A percentile compares a stretch with the other conserved stretches of the same genome.
Evolutionary conservation across 495 filamentous ascomycete species (phyloP).

Genomic region (Talaromyces borbonicus): DNA sequence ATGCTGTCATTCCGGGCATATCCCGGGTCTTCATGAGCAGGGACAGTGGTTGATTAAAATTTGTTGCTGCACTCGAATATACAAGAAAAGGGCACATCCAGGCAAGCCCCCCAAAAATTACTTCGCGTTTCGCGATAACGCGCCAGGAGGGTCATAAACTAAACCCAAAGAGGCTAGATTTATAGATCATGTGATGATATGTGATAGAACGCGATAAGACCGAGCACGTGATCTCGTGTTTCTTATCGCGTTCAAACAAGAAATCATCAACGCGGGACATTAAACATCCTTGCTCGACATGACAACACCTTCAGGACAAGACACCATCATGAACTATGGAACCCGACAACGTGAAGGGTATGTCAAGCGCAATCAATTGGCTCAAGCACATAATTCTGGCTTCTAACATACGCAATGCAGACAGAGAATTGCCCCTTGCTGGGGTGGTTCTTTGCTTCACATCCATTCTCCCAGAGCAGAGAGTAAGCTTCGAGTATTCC

Average conservation of each 20-base stretch:
- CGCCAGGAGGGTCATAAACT: not conserved
- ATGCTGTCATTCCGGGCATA: no score
- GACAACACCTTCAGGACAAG: not conserved
- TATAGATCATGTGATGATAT: not conserved
- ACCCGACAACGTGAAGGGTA: slow-evolving; percentile 26
- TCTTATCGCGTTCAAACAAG: not conserved
- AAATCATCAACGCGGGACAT: not conserved
- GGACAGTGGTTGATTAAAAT: no score
- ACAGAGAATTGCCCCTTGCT: slow-evolving; percentile 55
- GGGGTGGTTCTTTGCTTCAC: slow-evolving; percentile 90
- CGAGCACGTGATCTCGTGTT: slow-evolving; percentile 6
- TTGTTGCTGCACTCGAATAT: no score
- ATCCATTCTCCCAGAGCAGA: slow-evolving; percentile 66
- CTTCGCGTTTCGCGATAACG: slow-evolving; percentile 7
- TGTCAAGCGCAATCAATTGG: slow-evolving; percentile 9
- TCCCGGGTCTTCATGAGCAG: no score
- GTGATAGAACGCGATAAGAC: not conserved
- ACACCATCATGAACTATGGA: slow-evolving; percentile 35
- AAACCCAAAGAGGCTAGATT: not conserved
- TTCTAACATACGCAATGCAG: slow-evolving; percentile 15
- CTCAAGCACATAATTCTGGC: not conserved
- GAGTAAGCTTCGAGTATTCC: slow-evolving; percentile 44
- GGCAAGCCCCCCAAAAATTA: not conserved
- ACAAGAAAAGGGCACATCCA: no score
- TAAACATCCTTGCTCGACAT: no score